Base-by-base conservation (phyloP, 2,329 filamentous ascomycete species). In the Aspergillus sp. region DNA sequence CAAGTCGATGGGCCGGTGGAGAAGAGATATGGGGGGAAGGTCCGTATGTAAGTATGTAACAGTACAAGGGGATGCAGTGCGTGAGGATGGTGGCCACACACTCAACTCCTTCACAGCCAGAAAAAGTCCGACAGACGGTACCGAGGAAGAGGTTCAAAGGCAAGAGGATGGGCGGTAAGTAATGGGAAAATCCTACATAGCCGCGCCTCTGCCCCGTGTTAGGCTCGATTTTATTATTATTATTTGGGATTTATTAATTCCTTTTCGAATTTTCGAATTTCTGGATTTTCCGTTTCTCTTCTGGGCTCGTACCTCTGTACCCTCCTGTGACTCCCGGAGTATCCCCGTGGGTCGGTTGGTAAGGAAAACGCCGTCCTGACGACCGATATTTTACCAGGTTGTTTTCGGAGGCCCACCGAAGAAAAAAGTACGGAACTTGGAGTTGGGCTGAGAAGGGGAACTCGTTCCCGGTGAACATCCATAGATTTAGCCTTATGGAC, bases 361-460 rank as follows among this genome's bases (percentile, higher is more conserved):
- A 67, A 64, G 57, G 52, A 55, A 61, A 62, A 63, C 61, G 39
- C 30, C 22, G 65, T 67, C 58, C 63, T 65, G 42, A 66, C 63
- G 46, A 57, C 37, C 47, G 15, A 64, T 67, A 65, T 39, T 54
- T 62, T 70, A 72, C 68, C 63, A 59, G 64, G 64, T 65, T 67
- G 67, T 70, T 71, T 69, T 63, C 66, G 65, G 61, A 62, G 63
- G 60, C 49, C 61, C 60, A 62, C 62, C 47, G 47, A 64, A 59
- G 54, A 60, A 62, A 59, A 65, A 66, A 66, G 64, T 66, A 66
- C 64, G 57, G 59, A 62, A 61, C 45, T 51, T 58, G 56, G 34
- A 49, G 45, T n/a, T 37, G 34, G 27, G 34, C 15, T 37, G 34
- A n/a, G 12, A n/a, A 37, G 15, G 12, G 34, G 8, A 37, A 37